Conservation (phyloP, 768 basidiomycete genomes). For the Omphalotus guepiniiformis region DNA sequence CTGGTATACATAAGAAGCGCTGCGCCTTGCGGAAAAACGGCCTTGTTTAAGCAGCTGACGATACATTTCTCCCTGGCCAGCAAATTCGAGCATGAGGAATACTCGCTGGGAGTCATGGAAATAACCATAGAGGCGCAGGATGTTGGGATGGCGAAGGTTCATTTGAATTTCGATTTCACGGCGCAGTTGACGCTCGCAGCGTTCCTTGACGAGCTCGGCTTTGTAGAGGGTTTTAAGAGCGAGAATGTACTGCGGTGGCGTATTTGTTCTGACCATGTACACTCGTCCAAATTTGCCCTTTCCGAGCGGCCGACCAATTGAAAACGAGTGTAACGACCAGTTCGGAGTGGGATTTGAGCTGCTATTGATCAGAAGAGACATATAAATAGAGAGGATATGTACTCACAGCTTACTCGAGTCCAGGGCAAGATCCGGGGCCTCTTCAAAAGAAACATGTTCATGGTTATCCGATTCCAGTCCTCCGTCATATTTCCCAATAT, state of each 20-base stretch:
- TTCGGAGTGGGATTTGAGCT: conserved; percentile 74
- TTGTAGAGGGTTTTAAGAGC: conserved; percentile 99
- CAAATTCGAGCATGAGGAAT: conserved; percentile 97
- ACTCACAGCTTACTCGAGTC: conserved; percentile 76
- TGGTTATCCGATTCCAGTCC: conserved; percentile 87
- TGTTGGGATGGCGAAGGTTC: conserved; percentile 90
- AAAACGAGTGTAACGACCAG: conserved; percentile 83
- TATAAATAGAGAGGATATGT: neutral
- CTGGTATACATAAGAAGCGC: conserved; percentile 89
- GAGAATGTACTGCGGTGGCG: conserved; percentile 84
- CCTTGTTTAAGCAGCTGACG: conserved; percentile 88
- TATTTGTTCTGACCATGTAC: conserved; percentile 97
- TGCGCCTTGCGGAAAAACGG: conserved; percentile 83
- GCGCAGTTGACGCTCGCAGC: conserved; percentile 94
- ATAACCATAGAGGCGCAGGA: conserved; percentile 92
- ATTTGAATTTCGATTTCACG: conserved; percentile 98
- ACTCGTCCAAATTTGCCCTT: conserved; percentile 99
- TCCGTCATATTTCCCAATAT: conserved; percentile 91
- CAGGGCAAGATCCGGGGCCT: conserved; percentile 76
- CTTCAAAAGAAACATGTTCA: conserved; percentile 71
- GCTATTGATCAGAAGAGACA: neutral
- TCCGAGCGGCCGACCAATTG: conserved; percentile 94
- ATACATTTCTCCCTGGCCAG: conserved; percentile 95
- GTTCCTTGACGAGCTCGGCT: conserved; percentile 85
- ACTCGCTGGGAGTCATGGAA: conserved; percentile 98